Evolutionary conservation across 768 basidiomycete species (phyloP).

Genomic region (Hygrophorus russula): DNA sequence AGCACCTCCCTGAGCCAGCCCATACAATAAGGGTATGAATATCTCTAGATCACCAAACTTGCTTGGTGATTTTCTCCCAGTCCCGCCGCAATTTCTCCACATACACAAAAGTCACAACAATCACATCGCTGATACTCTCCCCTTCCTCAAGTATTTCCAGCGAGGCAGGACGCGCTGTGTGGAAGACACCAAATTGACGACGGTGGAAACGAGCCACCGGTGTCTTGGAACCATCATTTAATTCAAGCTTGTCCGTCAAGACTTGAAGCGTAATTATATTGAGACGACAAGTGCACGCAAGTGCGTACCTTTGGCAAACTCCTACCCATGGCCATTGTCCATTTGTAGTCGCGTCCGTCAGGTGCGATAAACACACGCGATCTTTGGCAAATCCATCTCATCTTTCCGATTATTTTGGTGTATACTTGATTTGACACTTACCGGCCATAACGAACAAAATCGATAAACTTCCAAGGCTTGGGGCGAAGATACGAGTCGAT

Average conservation of each 20-base stretch:
- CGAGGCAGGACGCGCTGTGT: slow-evolving; percentile 5
- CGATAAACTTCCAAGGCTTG: slow-evolving; percentile 15
- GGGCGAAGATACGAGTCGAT: slow-evolving; percentile 11
- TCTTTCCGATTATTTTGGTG: no score
- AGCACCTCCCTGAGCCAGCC: no score
- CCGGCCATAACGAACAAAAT: slow-evolving; percentile 14
- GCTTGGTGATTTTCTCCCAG: slow-evolving; percentile 9
- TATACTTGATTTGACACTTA: slow-evolving; percentile 2
- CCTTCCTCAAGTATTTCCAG: slow-evolving; percentile 16
- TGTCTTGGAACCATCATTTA: slow-evolving; percentile 13
- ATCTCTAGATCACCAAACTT: no score
- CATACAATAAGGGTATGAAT: no score
- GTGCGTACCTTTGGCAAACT: no score
- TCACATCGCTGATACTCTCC: slow-evolving; percentile 15
- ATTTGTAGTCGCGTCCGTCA: slow-evolving; percentile 16
- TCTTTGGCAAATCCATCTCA: slow-evolving; percentile 4
- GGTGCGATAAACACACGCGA: slow-evolving; percentile 13
- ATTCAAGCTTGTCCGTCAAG: slow-evolving; percentile 7
- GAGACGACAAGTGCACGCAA: no score
- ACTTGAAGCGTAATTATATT: no score
- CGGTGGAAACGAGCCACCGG: slow-evolving; percentile 13
- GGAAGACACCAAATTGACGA: slow-evolving; percentile 8
- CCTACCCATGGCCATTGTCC: slow-evolving; percentile 9
- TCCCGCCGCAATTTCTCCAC: slow-evolving; percentile 17
- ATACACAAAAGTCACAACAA: slow-evolving; percentile 20